Base-by-base conservation (phyloP, 78 protist genomes). In the Pigoraptor vietnamica region DNA sequence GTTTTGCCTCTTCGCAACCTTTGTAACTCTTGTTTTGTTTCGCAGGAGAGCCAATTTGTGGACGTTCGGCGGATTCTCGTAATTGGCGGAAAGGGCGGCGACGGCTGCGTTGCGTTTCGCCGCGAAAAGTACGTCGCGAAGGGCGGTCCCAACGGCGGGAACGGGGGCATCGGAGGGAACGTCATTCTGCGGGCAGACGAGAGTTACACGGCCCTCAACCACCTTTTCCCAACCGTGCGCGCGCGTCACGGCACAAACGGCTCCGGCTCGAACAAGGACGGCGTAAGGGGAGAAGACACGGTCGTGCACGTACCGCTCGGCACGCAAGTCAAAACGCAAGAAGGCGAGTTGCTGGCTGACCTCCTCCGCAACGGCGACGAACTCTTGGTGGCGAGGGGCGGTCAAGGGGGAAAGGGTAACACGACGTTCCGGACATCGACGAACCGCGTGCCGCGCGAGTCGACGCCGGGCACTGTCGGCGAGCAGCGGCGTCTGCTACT, bases 81-180 rank as follows among this genome's bases (percentile, higher is more conserved):
- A 34, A 23, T 1, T 2, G 87, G 81, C n/a, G 94, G 94, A 2
- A 23, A 79, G 6, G 94, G 94, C 36, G 94, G 94, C 86, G 39
- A 89, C 36, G 94, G 94, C 34, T 89, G 92, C 56, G 40, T 92
- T 32, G 32, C 89, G 0, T 89, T 92, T 56, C 89, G 29, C 23
- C 91, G 94, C 33, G 87, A 40, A 90, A 38, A 37, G 37, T 33
- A 10, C 37, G 23, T 6, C 38, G 39, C 40, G n/a, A 0, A 2
- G 1, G 91, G 91, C 9, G 92, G 94, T 0, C 94, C 94, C 0
- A 39, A 37, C 39, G 94, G 92, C 56, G 90, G 90, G 36, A 1
- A 88, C 86, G 94, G 94, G 14, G 94, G 94, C 23, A 2, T 1
- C 0, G 94, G 92, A 0, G 94, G 92, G 29, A 29, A 39, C 33